Evolutionary conservation across 306 rosid genomes (phyloP), one percentile per base, ranked within the genome.

Genomic region (Lagenaria siceraria): DNA sequence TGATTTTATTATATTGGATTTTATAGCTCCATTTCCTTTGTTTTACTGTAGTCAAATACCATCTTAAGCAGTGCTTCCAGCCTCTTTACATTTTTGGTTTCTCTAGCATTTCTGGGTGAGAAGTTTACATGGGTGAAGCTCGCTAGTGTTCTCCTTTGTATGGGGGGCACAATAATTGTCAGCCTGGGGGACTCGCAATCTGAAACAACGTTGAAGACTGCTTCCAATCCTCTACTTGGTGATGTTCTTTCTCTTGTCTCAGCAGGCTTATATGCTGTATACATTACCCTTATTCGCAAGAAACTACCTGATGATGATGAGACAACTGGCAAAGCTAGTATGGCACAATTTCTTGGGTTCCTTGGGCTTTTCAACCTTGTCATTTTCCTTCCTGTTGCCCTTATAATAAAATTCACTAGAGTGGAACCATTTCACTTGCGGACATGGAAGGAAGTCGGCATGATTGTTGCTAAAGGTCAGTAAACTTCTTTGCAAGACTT

Each of bases 1-100:
- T 82, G 38, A 74, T 42, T 69, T 78, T 33, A 51, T 53, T 69
- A 36, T 42, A 54, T 31, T 61, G 53, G 84, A 51, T 78, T 82
- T 69, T 81, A 52, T 62, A 43, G 52, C 77, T 72, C 24, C 6
- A 61, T 81, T 69, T 83, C 77, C 25, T 9, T 7, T 79, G 85
- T 66, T 81, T 40, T 42, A 72, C 2, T 86, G 93, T 90, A 95
- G 99, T 95, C 99, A 9, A 95, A 95, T 81, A 92, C 99, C 61
- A 95, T 95, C 89, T 86, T 95, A 78, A 95, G 99, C 90, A 95
- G 99, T 80, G 84, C 97, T 74, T 95, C 97, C 42, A 95, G 99
- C 83, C 97, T 92, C 74, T 95, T 95, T 78, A 95, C 99, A 8
- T 95, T 95, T 86, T 80, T 92, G 96, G 97, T 92, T 65, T 87